Percentiles rank a stretch among this genome's conserved stretches.
Evolutionary conservation across 164 flowering plant species (phyloP).

Genomic region (Buxus sempervirens): DNA sequence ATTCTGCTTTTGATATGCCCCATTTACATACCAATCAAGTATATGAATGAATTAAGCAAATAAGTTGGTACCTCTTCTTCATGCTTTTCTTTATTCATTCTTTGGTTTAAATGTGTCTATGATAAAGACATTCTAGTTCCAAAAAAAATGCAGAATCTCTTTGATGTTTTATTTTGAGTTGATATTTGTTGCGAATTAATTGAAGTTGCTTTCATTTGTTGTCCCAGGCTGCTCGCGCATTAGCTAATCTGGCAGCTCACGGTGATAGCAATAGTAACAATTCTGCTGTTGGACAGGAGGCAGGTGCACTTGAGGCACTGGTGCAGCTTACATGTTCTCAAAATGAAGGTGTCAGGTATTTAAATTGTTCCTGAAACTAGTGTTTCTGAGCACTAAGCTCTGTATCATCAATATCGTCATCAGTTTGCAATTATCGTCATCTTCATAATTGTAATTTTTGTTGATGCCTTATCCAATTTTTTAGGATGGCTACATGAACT

Average conservation of each 20-base stretch:
- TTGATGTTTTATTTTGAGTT: neutral
- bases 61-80: neutral
- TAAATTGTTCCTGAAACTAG: neutral
- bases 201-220: constrained; percentile 4
- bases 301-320: constrained; percentile 96
- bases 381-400: neutral
- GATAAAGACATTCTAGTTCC: too few species aligned
- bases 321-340: constrained; percentile 85
- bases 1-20: neutral
- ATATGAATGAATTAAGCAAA: neutral
- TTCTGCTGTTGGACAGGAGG: constrained; percentile 96
- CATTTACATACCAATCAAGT: neutral
- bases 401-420: too few species aligned
- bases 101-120: too few species aligned
- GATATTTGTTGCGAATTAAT: neutral
- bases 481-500: too few species aligned
- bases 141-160: too few species aligned
- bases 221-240: constrained; percentile 96
- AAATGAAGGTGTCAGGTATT: constrained; percentile 98
- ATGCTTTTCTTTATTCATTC: neutral
- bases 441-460: too few species aligned
- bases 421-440: too few species aligned
- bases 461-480: too few species aligned
- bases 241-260: constrained; percentile 99
- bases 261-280: constrained; percentile 96